These are phyloP conservation scores for Lyophyllum decastes DNA, from an alignment of 768 basidiomycete genomes.

Conservation along the genomic window DNA sequence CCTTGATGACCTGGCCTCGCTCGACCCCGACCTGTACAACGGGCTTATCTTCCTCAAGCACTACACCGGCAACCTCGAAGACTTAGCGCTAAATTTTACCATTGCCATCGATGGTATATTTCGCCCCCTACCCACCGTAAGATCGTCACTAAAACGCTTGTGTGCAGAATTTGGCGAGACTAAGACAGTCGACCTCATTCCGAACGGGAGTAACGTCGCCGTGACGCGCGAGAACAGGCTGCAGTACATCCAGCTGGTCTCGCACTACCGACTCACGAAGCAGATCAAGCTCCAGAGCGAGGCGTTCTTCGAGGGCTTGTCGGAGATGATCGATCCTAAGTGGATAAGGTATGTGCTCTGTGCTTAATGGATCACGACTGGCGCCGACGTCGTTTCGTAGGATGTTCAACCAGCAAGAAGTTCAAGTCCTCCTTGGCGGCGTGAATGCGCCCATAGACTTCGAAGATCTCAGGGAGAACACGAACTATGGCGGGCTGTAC, in stretches of 20 bases:
- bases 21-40: conserved; percentile 91
- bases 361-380: not conserved
- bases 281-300: conserved; percentile 86
- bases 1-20: conserved; percentile 88
- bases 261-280: conserved; percentile 83
- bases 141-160: not conserved
- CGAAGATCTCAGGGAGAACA: conserved; percentile 75
- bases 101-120: conserved; percentile 78
- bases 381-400: conserved; percentile 33
- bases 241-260: conserved; percentile 87
- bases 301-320: conserved; percentile 90
- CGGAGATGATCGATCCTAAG: conserved; percentile 88
- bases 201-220: conserved; percentile 76
- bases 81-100: conserved; percentile 88
- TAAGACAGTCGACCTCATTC: conserved; percentile 75
- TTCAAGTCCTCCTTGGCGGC: conserved; percentile 89
- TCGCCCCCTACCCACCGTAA: not conserved
- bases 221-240: conserved; percentile 90
- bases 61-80: conserved; percentile 83
- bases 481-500: conserved; percentile 82
- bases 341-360: conserved; percentile 65
- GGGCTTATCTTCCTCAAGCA: conserved; percentile 93
- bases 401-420: conserved; percentile 97
- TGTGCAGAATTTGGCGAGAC: conserved; percentile 78
- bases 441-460: conserved; percentile 85